Conservation (phyloP, 1,284 basidiomycete genomes). For the Termitomyces sp. region DNA sequence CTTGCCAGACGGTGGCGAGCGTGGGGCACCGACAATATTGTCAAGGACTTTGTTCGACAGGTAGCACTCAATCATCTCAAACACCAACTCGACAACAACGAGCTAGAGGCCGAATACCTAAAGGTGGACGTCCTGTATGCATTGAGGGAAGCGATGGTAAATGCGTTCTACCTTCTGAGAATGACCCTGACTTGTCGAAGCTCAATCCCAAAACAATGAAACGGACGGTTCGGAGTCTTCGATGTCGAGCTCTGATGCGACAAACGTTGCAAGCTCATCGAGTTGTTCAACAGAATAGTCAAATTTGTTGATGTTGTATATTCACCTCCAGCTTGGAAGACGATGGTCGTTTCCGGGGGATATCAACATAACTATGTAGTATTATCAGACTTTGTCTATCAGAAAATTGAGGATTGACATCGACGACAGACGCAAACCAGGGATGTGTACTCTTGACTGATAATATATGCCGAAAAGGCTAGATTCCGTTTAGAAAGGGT, state of each 20-base stretch:
- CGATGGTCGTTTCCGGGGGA: neutral
- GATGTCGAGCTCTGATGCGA: conserved; percentile 17
- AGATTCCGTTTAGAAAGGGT: too few species aligned
- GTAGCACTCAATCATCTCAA: conserved; percentile 15
- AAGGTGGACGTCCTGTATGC: conserved; percentile 16
- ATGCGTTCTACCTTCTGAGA: neutral
- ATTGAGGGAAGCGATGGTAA: conserved; percentile 16
- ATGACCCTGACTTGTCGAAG: neutral
- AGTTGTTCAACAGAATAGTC: neutral
- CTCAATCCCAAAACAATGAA: conserved; percentile 16
- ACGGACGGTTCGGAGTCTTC: conserved; percentile 11
- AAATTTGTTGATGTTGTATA: neutral
- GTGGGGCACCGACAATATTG: conserved; percentile 12
- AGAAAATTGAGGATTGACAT: too few species aligned
- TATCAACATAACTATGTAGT: too few species aligned
- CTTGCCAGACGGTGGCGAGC: conserved; percentile 16
- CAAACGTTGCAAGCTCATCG: conserved; percentile 11
- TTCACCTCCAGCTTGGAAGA: too few species aligned
- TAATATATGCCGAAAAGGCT: too few species aligned
- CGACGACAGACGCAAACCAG: too few species aligned
- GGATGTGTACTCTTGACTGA: too few species aligned
- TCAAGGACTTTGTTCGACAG: conserved; percentile 16
- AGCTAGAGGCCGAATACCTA: conserved; percentile 14
- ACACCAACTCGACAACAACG: conserved; percentile 13
- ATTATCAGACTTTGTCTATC: too few species aligned